phyloP scores from a whole-genome alignment of 106 monocot species.

The Ottelia alismoides region DNA sequence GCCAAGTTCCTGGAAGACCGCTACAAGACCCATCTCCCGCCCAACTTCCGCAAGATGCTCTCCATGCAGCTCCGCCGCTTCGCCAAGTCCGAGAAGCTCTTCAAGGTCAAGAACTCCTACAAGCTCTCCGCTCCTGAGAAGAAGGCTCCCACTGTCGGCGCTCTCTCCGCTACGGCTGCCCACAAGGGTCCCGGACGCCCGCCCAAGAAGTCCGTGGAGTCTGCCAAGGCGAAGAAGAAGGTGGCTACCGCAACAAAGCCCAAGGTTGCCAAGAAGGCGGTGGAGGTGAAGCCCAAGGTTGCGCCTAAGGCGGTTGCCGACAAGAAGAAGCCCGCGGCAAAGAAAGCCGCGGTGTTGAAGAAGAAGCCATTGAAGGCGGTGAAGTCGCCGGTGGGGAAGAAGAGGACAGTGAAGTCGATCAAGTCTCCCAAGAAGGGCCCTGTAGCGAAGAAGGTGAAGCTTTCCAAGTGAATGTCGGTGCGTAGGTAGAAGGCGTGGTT shows the following conservation, averaged over 20 bases:
- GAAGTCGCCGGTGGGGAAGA: slow-evolving; percentile 2
- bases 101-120: slow-evolving; percentile 71
- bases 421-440: background rate
- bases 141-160: too few relatives aligned
- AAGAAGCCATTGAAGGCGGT: background rate
- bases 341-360: too few relatives aligned
- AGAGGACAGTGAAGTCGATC: background rate
- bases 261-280: too few relatives aligned
- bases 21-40: slow-evolving; percentile 36
- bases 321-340: background rate
- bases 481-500: too few relatives aligned
- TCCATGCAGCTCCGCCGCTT: slow-evolving; percentile 43
- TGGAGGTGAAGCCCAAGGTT: too few relatives aligned
- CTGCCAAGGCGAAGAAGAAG: background rate
- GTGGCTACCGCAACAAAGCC: background rate
- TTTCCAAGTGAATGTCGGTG: background rate
- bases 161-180: too few relatives aligned
- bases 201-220: too few relatives aligned
- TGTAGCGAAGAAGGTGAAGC: background rate
- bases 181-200: too few relatives aligned
- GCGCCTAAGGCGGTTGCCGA: slow-evolving; percentile 1
- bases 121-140: slow-evolving; percentile 35
- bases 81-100: slow-evolving; percentile 46
- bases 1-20: slow-evolving; percentile 64
- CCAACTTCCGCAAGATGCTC: slow-evolving; percentile 64